phyloP scores from a whole-genome alignment of 306 rosid species.

The Fagus sylvatica region DNA sequence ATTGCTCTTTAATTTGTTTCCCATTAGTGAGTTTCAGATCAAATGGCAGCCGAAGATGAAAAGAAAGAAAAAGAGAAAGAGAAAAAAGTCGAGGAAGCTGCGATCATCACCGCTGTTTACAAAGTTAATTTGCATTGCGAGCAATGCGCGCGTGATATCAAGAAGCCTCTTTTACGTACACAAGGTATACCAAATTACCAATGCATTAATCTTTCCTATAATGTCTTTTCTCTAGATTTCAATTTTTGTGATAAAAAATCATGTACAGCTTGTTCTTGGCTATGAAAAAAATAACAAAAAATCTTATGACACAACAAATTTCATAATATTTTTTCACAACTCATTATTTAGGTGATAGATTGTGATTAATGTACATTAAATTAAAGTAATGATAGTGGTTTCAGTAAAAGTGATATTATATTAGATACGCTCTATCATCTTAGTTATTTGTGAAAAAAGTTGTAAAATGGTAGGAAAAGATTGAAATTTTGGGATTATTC shows the following conservation, averaged over 20 bases:
- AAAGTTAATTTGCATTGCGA: constrained; percentile 67
- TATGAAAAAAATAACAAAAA: neutral
- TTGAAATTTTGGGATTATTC: neutral
- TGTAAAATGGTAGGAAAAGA: neutral
- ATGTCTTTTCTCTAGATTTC: neutral
- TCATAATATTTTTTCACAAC: too few species aligned
- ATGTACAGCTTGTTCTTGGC: neutral
- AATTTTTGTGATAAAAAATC: neutral
- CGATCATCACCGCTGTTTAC: constrained; percentile 69
- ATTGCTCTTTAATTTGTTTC: neutral
- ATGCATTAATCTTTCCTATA: neutral
- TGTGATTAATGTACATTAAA: too few species aligned
- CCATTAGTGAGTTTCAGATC: neutral
- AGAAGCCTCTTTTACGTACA: constrained; percentile 60
- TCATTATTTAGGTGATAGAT: too few species aligned
- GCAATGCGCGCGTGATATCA: constrained; percentile 73
- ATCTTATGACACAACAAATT: too few species aligned
- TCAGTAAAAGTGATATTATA: too few species aligned
- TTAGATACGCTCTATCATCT: too few species aligned
- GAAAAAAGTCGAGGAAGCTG: constrained; percentile 31
- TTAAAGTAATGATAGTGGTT: too few species aligned
- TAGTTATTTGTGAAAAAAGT: too few species aligned
- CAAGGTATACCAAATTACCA: constrained; percentile 40
- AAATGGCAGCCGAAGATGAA: constrained; percentile 49
- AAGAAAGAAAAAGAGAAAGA: constrained; percentile 28